phyloP scores from a whole-genome alignment of 768 basidiomycete species.

The Termitomyces sp. region DNA sequence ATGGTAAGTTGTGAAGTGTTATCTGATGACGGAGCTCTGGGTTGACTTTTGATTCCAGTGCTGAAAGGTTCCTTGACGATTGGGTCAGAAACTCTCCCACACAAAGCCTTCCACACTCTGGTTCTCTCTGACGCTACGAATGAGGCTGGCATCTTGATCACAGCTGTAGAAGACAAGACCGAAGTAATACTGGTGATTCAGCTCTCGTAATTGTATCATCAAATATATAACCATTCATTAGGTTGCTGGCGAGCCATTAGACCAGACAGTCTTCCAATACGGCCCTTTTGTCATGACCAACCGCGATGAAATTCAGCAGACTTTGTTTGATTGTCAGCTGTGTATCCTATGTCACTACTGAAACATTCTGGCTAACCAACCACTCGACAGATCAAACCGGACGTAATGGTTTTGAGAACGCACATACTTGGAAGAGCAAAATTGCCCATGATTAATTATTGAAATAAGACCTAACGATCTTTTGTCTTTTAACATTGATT shows the following conservation, averaged over 20 bases:
- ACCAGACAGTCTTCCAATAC: conserved; percentile 84
- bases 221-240: conserved; percentile 16
- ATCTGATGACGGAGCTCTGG: background rate
- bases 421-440: conserved; percentile 79
- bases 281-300: conserved; percentile 87
- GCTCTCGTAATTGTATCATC: background rate
- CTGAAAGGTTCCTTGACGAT: conserved; percentile 63
- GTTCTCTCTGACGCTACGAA: conserved; percentile 60
- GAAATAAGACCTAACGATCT: background rate
- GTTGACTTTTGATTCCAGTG: conserved; percentile 29
- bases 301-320: conserved; percentile 72
- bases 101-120: conserved; percentile 70
- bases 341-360: background rate
- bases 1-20: conserved; percentile 43
- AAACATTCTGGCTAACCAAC: background rate
- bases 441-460: conserved; percentile 45
- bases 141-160: conserved; percentile 67
- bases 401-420: conserved; percentile 88
- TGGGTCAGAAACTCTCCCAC: conserved; percentile 36
- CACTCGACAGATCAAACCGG: conserved; percentile 54
- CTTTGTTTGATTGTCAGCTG: conserved; percentile 72
- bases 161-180: conserved; percentile 52
- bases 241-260: conserved; percentile 84
- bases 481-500: no score
- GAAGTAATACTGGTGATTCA: conserved; percentile 65